phyloP scores from a whole-genome alignment of 1,139 yeast genomes.

The Geotrichum carabidarum region DNA sequence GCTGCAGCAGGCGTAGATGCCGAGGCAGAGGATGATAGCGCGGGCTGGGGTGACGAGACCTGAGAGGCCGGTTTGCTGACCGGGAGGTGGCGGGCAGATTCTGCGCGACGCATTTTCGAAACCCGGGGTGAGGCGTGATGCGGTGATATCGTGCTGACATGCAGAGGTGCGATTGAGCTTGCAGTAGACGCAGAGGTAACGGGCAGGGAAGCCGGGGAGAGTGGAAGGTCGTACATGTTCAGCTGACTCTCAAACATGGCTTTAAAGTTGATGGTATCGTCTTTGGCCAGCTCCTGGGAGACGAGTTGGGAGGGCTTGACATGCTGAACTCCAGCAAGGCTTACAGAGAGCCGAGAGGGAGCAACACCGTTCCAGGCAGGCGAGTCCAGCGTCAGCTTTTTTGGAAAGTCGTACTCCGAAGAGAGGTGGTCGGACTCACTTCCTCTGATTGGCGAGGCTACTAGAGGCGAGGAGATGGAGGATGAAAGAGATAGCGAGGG shows the following conservation, averaged over 20 bases:
- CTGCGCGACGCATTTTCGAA: neutral
- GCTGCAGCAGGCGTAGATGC: neutral
- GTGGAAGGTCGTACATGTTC: neutral
- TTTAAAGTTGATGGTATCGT: neutral
- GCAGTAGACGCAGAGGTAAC: neutral
- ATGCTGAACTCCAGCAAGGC: neutral
- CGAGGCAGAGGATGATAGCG: neutral
- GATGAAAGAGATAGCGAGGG: slow-evolving; percentile 48
- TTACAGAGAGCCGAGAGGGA: neutral
- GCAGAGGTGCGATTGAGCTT: neutral
- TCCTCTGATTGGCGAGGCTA: slow-evolving; percentile 73
- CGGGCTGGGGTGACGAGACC: neutral
- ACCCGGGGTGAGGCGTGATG: neutral
- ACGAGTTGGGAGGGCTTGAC: neutral
- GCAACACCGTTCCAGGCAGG: neutral
- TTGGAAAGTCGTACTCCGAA: neutral
- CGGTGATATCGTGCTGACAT: neutral
- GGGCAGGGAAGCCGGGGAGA: neutral
- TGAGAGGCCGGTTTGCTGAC: neutral
- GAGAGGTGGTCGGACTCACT: neutral
- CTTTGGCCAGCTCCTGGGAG: neutral
- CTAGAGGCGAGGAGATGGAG: slow-evolving; percentile 90
- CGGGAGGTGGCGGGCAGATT: neutral
- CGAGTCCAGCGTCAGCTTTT: neutral
- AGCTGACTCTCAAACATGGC: neutral